phyloP scores from a whole-genome alignment of 139 green algal species.

The Raphidocelis subcapitata region DNA sequence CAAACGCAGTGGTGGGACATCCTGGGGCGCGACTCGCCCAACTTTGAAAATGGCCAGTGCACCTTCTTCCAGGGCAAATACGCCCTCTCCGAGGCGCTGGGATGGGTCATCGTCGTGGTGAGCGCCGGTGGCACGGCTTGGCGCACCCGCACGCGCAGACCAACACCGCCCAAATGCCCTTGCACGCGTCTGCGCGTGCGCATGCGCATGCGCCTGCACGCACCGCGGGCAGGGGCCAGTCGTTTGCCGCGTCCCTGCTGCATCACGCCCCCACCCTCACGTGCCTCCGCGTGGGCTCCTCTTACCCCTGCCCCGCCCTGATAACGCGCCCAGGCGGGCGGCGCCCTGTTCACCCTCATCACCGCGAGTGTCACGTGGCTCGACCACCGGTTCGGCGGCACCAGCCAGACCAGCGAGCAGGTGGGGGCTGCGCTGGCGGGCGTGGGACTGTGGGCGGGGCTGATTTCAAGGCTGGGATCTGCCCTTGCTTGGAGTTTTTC shows the following conservation, averaged over 20 bases:
- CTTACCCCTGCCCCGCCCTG: no score
- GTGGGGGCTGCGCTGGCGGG: no score
- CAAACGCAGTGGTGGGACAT: no score
- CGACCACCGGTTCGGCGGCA: constrained; percentile 30
- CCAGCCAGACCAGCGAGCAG: constrained; percentile 35
- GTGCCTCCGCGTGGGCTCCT: no score
- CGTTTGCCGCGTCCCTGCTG: background rate
- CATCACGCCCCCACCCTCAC: no score
- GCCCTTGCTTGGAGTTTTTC: no score
- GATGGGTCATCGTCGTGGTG: constrained; percentile 33
- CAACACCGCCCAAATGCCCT: no score
- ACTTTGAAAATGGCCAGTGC: constrained; percentile 22
- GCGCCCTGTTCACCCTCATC: constrained; percentile 35
- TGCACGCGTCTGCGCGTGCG: background rate
- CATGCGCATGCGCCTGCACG: constrained; percentile 15
- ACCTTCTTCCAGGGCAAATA: constrained; percentile 29
- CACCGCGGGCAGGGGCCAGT: constrained; percentile 33
- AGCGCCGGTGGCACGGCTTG: background rate
- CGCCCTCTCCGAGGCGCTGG: constrained; percentile 29
- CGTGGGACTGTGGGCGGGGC: no score
- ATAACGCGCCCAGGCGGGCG: background rate
- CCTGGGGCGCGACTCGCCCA: background rate
- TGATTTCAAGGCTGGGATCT: no score
- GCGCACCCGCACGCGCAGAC: no score
- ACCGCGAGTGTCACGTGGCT: constrained; percentile 34